Evolutionary conservation across 257 asterid genomes (phyloP).

Genomic region (Ajuga chamaepitys): DNA sequence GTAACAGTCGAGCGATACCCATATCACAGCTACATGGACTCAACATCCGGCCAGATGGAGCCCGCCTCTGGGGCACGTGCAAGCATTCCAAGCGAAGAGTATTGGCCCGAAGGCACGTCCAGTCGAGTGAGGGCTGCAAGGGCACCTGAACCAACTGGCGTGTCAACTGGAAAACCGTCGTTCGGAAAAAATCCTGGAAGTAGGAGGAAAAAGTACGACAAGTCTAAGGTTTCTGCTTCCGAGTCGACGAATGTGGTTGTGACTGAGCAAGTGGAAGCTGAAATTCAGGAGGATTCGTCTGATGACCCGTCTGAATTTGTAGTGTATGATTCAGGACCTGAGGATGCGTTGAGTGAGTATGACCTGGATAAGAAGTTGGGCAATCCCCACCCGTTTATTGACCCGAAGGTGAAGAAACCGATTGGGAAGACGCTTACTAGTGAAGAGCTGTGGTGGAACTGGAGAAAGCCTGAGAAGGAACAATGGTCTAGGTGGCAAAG

Average conservation of each 20-base stretch:
- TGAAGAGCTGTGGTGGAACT: slow-evolving; percentile 97
- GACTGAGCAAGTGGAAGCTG: slow-evolving; percentile 38
- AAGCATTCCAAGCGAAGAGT: slow-evolving; percentile 71
- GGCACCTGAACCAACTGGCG: slow-evolving; percentile 83
- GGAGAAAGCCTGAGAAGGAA: slow-evolving; percentile 89
- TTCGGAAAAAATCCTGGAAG: slow-evolving; percentile 89
- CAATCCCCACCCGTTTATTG: slow-evolving; percentile 74
- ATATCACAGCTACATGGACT: slow-evolving; percentile 76
- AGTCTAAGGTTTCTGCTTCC: slow-evolving; percentile 37
- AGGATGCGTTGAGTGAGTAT: slow-evolving; percentile 53
- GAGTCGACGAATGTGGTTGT: slow-evolving; percentile 23
- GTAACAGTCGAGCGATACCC: slow-evolving; percentile 71
- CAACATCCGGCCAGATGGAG: slow-evolving; percentile 87
- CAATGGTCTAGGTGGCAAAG: slow-evolving; percentile 99
- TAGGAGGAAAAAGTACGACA: slow-evolving; percentile 68
- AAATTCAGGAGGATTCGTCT: slow-evolving; percentile 30
- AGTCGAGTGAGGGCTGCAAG: slow-evolving; percentile 75
- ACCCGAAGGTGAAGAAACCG: slow-evolving; percentile 64
- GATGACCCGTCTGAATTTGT: slow-evolving; percentile 62
- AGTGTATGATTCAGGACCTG: slow-evolving; percentile 58
- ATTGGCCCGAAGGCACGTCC: slow-evolving; percentile 95
- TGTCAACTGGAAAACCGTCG: slow-evolving; percentile 68
- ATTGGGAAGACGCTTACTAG: slow-evolving; percentile 60
- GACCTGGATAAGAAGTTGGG: slow-evolving; percentile 74
- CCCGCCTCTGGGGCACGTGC: slow-evolving; percentile 99